A percentile compares a stretch with the other conserved stretches of the same genome.
phyloP scores from a whole-genome alignment of 495 filamentous ascomycete genomes.

The Daldinia concentrica region DNA sequence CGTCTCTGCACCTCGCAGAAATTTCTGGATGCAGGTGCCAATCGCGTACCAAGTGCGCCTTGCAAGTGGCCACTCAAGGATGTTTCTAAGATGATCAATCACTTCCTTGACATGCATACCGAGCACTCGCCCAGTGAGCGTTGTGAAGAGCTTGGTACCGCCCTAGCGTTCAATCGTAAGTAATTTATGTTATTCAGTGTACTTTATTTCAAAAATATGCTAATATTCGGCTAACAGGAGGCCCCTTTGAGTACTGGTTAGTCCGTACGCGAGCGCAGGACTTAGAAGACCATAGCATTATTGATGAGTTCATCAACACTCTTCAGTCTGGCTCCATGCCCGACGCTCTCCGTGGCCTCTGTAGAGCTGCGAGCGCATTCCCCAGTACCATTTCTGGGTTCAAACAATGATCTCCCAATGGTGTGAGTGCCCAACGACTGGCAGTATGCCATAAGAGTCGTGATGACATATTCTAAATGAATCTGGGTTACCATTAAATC shows the following conservation, averaged over 20 bases:
- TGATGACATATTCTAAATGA: not conserved
- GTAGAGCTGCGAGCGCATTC: slow-evolving; percentile 47
- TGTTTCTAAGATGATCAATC: slow-evolving; percentile 57
- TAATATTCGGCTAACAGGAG: slow-evolving; percentile 42
- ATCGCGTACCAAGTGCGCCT: slow-evolving; percentile 54
- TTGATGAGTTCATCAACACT: slow-evolving; percentile 48
- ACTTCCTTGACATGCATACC: slow-evolving; percentile 56
- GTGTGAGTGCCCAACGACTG: not conserved
- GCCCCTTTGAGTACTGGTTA: slow-evolving; percentile 59
- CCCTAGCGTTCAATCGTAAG: slow-evolving; percentile 53
- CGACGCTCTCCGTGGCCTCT: slow-evolving; percentile 46
- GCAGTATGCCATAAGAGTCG: not conserved
- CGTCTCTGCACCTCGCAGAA: slow-evolving; percentile 53
- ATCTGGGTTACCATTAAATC: not conserved
- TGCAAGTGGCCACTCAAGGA: slow-evolving; percentile 60
- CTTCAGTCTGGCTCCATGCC: slow-evolving; percentile 50
- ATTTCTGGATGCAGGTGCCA: slow-evolving; percentile 50
- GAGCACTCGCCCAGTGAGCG: slow-evolving; percentile 52
- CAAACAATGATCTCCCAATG: not conserved
- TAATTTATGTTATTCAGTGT: slow-evolving; percentile 4
- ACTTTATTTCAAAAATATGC: not conserved
- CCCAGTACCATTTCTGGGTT: slow-evolving; percentile 27
- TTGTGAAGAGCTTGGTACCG: slow-evolving; percentile 52
- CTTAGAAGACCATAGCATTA: slow-evolving; percentile 41
- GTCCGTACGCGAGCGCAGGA: slow-evolving; percentile 49